Conservation (phyloP, 768 basidiomycete species). For the Symmetrospora coprosmae region DNA sequence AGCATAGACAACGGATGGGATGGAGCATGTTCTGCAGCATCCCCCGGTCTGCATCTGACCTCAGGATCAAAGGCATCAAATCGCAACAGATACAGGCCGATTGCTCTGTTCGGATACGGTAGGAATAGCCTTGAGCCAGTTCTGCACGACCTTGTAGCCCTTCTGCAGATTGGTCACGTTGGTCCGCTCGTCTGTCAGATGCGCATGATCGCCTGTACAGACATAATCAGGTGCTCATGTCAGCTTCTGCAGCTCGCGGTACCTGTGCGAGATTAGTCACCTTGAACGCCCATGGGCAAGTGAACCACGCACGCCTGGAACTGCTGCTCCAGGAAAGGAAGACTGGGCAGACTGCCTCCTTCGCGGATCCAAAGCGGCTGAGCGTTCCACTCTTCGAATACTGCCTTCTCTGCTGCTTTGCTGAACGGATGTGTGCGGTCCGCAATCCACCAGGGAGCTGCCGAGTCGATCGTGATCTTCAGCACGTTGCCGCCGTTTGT, state of each 20-base stretch:
- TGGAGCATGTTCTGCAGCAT: no score
- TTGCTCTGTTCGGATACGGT: background rate
- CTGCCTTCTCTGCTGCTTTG: background rate
- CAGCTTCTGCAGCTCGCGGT: no score
- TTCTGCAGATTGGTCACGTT: conserved; percentile 19
- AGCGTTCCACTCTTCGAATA: conserved; percentile 5
- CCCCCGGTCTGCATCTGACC: no score
- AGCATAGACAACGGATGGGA: no score
- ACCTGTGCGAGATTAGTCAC: no score
- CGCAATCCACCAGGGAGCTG: conserved; percentile 18
- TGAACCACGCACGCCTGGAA: conserved; percentile 81
- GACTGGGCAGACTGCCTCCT: conserved; percentile 71
- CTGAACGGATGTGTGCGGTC: conserved; percentile 13
- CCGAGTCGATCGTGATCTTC: conserved; percentile 5
- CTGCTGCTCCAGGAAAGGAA: conserved; percentile 83
- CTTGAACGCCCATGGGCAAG: conserved; percentile 83
- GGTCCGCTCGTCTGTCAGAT: conserved; percentile 77
- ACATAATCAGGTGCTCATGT: no score
- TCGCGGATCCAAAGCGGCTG: conserved; percentile 28
- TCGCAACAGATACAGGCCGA: no score
- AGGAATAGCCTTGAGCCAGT: conserved; percentile 9
- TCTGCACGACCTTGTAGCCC: conserved; percentile 18
- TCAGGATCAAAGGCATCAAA: no score
- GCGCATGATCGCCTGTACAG: conserved; percentile 44
- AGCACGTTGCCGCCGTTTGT: background rate